phyloP scores from a whole-genome alignment of 352 stramenopile genomes.

The Phytophthora pseudosyringae region DNA sequence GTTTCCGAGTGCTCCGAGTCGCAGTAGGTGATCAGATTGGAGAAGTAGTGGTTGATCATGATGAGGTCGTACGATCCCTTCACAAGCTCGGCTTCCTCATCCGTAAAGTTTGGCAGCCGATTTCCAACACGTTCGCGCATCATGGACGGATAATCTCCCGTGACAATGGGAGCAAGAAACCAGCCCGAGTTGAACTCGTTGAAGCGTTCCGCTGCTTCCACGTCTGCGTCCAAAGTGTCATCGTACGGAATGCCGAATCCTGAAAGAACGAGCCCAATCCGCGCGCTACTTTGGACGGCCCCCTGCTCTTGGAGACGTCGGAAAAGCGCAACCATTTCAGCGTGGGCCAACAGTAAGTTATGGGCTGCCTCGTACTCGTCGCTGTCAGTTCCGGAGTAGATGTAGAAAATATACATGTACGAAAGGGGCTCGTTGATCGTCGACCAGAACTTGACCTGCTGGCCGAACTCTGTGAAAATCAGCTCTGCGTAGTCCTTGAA shows the following conservation, averaged over 20 bases:
- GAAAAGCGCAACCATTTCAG: conserved; percentile 87
- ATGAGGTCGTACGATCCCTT: conserved; percentile 92
- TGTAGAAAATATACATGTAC: conserved; percentile 88
- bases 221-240: conserved; percentile 43
- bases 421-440: conserved; percentile 95
- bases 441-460: conserved; percentile 93
- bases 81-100: conserved; percentile 72
- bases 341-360: conserved; percentile 92
- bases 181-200: conserved; percentile 92
- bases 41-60: conserved; percentile 96
- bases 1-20: conserved; percentile 39
- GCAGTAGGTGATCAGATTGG: conserved; percentile 62
- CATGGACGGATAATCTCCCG: conserved; percentile 91
- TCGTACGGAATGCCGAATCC: conserved; percentile 86
- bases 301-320: conserved; percentile 63
- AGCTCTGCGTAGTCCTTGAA: conserved; percentile 91
- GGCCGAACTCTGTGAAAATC: conserved; percentile 92
- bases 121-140: conserved; percentile 88
- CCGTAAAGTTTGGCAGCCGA: conserved; percentile 89
- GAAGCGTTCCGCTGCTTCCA: conserved; percentile 76
- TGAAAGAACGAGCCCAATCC: conserved; percentile 93
- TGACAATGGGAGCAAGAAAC: conserved; percentile 90
- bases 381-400: conserved; percentile 43
- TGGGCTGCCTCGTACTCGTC: conserved; percentile 75
- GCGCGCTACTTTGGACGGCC: conserved; percentile 46